A percentile compares a stretch with the other conserved stretches of the same genome.
Evolutionary conservation across 495 filamentous ascomycete genomes (phyloP).

Genomic region (Hypoxylon lienhwacheense): DNA sequence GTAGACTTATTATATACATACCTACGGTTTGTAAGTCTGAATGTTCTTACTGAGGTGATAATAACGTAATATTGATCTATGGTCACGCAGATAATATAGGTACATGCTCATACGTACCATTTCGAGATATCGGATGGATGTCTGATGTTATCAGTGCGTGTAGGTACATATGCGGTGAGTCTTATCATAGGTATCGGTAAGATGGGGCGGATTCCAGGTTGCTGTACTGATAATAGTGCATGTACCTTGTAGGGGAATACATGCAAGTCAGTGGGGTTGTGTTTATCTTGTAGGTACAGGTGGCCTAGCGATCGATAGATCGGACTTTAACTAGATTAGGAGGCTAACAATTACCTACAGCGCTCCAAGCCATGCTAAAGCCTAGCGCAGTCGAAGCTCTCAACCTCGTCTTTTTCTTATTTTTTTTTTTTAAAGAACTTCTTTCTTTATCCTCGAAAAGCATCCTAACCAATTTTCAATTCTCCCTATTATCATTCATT

Average conservation of each 20-base stretch:
- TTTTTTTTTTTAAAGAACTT: constrained; percentile 4
- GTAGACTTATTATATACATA: constrained; percentile 2
- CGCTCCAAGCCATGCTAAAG: constrained; percentile 6
- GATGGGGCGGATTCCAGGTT: too few species aligned
- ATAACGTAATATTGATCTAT: constrained; percentile 20
- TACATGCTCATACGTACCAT: too few species aligned
- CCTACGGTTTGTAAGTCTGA: neutral
- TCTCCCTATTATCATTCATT: too few species aligned
- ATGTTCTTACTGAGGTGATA: constrained; percentile 9
- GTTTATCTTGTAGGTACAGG: too few species aligned
- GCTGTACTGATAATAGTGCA: too few species aligned
- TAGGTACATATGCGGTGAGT: constrained; percentile 1
- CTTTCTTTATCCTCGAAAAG: neutral
- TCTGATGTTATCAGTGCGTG: constrained; percentile 23
- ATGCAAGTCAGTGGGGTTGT: too few species aligned
- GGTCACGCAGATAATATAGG: too few species aligned
- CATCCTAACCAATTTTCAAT: too few species aligned
- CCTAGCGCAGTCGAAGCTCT: constrained; percentile 1
- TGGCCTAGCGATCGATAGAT: constrained; percentile 29
- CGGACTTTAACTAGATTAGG: constrained; percentile 17
- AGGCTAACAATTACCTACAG: constrained; percentile 14
- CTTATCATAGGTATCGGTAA: constrained; percentile 7
- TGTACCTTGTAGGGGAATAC: too few species aligned
- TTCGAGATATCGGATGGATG: constrained; percentile 12
- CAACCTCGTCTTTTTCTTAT: constrained; percentile 9